These are phyloP conservation scores for Pseudocercospora eumusae DNA, from an alignment of 2,329 filamentous ascomycete genomes.

Conservation along the genomic window DNA sequence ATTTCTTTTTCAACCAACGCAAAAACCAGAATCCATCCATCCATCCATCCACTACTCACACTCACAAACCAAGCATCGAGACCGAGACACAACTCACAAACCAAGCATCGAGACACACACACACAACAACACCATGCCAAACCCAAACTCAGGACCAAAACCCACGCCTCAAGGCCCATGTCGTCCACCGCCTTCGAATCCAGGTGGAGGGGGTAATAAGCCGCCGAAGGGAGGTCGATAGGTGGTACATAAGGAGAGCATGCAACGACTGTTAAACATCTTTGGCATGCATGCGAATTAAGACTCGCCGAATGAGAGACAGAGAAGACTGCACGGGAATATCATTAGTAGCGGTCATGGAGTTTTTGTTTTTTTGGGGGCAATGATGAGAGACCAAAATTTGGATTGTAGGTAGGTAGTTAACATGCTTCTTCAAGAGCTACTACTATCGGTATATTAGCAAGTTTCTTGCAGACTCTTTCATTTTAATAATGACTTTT, in stretches of 20 bases:
- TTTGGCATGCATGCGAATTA: too few relatives aligned
- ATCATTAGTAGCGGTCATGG: not conserved
- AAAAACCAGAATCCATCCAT: too few relatives aligned
- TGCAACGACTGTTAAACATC: too few relatives aligned
- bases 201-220: constrained; percentile 1
- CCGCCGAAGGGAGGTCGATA: not conserved
- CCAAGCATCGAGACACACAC: not conserved
- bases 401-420: not conserved
- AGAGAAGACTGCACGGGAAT: not conserved
- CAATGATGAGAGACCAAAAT: not conserved
- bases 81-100: not conserved
- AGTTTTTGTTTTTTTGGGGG: too few relatives aligned
- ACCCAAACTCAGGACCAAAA: not conserved
- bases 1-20: not conserved
- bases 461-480: too few relatives aligned
- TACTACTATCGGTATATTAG: too few relatives aligned
- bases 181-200: not conserved
- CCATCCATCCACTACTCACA: too few relatives aligned
- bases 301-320: too few relatives aligned
- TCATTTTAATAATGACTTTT: too few relatives aligned
- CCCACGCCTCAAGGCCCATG: not conserved
- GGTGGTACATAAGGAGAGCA: too few relatives aligned
- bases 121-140: not conserved
- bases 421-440: not conserved
- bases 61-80: not conserved